A percentile compares a stretch with the other conserved stretches of the same genome.
phyloP scores from a whole-genome alignment of 148 eudicot species.

The Chenopodium berlandieri region DNA sequence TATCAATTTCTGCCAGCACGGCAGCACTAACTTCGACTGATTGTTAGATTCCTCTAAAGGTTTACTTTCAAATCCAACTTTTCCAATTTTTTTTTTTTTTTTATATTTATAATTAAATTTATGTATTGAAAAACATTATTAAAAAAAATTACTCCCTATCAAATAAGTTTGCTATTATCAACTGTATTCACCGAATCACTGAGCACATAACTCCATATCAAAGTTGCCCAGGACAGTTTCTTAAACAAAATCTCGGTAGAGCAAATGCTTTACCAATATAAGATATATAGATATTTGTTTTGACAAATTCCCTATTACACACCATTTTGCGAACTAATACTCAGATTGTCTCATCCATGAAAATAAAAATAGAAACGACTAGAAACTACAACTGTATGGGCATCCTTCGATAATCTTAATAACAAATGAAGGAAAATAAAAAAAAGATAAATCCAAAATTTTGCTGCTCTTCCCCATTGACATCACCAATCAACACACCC shows the following conservation, averaged over 20 bases:
- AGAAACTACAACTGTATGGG: conserved; percentile 5
- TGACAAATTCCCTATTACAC: conserved; percentile 17
- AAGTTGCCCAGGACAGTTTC: not conserved
- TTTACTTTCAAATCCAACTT: no score
- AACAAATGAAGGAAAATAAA: conserved; percentile 13
- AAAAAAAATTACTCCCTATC: no score
- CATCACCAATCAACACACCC: not conserved
- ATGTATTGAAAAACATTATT: no score
- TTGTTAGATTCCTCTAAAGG: no score
- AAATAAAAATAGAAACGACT: conserved; percentile 1
- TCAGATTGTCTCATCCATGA: not conserved
- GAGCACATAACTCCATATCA: not conserved
- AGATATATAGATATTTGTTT: conserved; percentile 9
- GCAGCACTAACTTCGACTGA: no score
- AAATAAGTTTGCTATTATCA: not conserved
- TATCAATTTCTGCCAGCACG: no score
- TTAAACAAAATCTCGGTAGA: not conserved
- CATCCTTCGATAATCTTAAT: conserved; percentile 15
- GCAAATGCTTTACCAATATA: conserved; percentile 1
- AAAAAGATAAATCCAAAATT: conserved; percentile 16
- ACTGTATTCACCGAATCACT: not conserved
- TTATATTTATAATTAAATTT: no score
- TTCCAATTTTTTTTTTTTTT: no score
- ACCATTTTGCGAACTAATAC: conserved; percentile 1
- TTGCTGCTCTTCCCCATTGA: conserved; percentile 16